Percentiles rank a stretch among this genome's conserved stretches.
phyloP scores from a whole-genome alignment of 2,329 filamentous ascomycete genomes.

The Apiospora marii region DNA sequence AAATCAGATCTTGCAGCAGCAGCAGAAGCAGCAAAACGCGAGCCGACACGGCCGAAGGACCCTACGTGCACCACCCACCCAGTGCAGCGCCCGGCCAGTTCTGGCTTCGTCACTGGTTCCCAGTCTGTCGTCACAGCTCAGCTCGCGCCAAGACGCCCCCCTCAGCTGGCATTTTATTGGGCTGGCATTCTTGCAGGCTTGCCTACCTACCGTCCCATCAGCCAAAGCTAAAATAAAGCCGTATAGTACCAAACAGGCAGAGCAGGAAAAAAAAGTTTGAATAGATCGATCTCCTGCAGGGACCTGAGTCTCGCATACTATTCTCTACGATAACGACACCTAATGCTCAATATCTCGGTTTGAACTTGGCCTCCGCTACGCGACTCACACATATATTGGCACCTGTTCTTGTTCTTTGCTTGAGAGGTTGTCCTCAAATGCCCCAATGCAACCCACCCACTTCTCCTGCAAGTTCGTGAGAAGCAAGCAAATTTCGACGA shows the following conservation, averaged over 20 bases:
- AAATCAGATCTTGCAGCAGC: constrained; percentile 13
- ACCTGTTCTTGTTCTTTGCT: background rate
- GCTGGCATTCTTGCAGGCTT: background rate
- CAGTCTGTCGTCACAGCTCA: background rate
- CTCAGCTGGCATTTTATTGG: background rate
- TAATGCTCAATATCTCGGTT: background rate
- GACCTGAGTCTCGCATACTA: background rate
- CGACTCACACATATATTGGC: constrained; percentile 2
- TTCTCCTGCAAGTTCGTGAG: constrained; percentile 19
- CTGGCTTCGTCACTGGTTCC: background rate
- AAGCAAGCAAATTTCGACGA: constrained; percentile 15
- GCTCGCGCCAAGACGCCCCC: background rate
- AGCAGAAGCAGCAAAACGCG: background rate
- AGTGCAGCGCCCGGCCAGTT: too few species aligned
- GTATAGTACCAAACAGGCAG: background rate
- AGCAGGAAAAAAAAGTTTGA: background rate
- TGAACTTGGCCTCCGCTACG: background rate
- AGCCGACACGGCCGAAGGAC: constrained; percentile 16
- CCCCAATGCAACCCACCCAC: background rate
- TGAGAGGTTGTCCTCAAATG: background rate
- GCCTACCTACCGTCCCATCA: background rate
- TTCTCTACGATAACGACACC: background rate
- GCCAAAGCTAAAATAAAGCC: constrained; percentile 1
- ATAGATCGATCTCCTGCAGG: background rate
- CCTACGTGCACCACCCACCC: constrained; percentile 3